A percentile compares a stretch with the other conserved stretches of the same genome.
phyloP scores from a whole-genome alignment of 1,139 yeast genomes.

The Zygosaccharomyces pseudobailii region DNA sequence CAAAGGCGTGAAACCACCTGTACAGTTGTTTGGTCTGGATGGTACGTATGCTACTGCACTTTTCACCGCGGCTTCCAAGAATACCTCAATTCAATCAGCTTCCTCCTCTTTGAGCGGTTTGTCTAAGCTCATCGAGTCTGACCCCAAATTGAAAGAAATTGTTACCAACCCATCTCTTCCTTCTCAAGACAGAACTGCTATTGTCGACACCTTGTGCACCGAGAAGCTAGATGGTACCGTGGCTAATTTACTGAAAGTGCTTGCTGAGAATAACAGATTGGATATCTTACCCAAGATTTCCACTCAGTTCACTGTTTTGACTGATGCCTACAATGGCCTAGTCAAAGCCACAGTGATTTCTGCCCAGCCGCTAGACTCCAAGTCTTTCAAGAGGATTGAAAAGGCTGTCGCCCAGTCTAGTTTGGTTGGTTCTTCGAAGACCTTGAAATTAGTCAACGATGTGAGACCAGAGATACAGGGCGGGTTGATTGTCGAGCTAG shows the following conservation, averaged over 20 bases:
- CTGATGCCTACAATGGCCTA: constrained; percentile 86
- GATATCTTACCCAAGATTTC: constrained; percentile 60
- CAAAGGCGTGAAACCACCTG: constrained; percentile 67
- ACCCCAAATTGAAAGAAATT: constrained; percentile 56
- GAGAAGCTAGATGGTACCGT: constrained; percentile 63
- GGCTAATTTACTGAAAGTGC: constrained; percentile 72
- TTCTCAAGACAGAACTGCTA: constrained; percentile 63
- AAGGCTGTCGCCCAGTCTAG: constrained; percentile 71
- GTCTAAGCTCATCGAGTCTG: constrained; percentile 52
- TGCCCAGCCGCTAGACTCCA: constrained; percentile 78
- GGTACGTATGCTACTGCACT: constrained; percentile 97
- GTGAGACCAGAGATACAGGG: constrained; percentile 91
- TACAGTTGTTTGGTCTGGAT: constrained; percentile 90
- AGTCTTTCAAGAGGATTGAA: constrained; percentile 74
- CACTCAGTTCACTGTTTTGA: constrained; percentile 68
- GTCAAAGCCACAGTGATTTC: constrained; percentile 93
- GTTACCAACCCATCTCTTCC: constrained; percentile 84
- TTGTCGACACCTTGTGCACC: constrained; percentile 56
- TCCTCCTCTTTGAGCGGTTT: constrained; percentile 62
- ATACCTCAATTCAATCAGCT: constrained; percentile 69
- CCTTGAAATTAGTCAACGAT: constrained; percentile 75
- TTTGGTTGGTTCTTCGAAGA: constrained; percentile 81
- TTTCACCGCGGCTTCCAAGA: constrained; percentile 86
- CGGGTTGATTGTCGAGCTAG: constrained; percentile 93
- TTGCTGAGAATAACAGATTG: constrained; percentile 95